Evolutionary conservation across 2,329 filamentous ascomycete genomes (phyloP).

Genomic region (Penicillium sp.): DNA sequence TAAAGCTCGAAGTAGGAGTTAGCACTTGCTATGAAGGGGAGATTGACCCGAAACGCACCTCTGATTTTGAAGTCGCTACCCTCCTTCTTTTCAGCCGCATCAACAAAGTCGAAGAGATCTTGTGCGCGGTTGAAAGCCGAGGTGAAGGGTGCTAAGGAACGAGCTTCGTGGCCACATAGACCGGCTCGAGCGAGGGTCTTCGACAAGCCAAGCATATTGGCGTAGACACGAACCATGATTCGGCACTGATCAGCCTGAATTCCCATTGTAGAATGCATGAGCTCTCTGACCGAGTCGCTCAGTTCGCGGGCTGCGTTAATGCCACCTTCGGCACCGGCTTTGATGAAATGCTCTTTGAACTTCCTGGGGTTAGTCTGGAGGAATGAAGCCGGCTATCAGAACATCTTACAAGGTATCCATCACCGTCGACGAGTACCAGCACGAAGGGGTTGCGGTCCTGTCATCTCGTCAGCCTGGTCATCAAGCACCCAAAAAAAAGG

Average conservation of each 20-base stretch:
- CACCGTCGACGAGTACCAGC: conserved; percentile 64
- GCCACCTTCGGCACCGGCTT: conserved; percentile 58
- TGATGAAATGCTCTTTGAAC: conserved; percentile 58
- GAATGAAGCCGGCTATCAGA: conserved; percentile 3
- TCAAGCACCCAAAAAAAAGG: neutral
- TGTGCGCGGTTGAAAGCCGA: conserved; percentile 62
- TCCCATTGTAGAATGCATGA: conserved; percentile 48
- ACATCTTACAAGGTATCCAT: conserved; percentile 55
- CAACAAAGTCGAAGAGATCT: conserved; percentile 64
- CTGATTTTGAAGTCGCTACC: conserved; percentile 64
- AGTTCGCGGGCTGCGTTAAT: conserved; percentile 59
- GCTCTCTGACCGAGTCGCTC: conserved; percentile 55
- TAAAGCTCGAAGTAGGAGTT: conserved; percentile 17
- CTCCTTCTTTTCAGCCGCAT: conserved; percentile 64
- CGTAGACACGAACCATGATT: conserved; percentile 60
- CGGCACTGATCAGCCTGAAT: conserved; percentile 56
- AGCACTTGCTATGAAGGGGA: neutral
- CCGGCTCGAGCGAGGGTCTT: conserved; percentile 55
- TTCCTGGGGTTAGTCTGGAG: conserved; percentile 63
- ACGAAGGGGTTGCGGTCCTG: conserved; percentile 61
- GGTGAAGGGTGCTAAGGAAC: conserved; percentile 59
- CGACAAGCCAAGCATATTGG: conserved; percentile 59
- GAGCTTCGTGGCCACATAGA: conserved; percentile 58
- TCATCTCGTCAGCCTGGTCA: conserved; percentile 16
- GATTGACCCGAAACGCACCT: conserved; percentile 37